These are phyloP conservation scores for Wallacemonas sp. DNA, from an alignment of 208 protist species.

Conservation along the genomic window DNA sequence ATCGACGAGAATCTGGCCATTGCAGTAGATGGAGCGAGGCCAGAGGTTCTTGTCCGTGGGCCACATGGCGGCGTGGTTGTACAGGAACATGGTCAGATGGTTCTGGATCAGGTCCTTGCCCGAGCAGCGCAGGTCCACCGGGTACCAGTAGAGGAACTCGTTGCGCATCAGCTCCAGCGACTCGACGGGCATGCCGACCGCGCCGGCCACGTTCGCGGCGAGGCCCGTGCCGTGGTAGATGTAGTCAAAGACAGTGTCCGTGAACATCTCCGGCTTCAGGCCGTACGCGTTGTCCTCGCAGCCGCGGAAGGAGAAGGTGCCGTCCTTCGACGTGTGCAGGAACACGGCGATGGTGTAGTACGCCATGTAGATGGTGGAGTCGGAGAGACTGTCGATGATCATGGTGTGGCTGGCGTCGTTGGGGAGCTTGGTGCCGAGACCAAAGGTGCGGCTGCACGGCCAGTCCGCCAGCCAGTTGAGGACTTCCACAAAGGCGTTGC, in stretches of 20 bases:
- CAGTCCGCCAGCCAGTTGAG: conserved; percentile 99
- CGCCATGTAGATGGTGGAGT: conserved; percentile 99
- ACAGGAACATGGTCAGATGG: conserved; percentile 99
- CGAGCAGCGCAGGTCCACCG: conserved; percentile 98
- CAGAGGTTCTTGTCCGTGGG: conserved; percentile 60
- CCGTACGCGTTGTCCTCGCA: conserved; percentile 66
- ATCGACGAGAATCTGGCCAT: conserved; percentile 99
- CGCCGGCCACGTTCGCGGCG: conserved; percentile 48
- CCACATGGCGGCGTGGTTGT: conserved; percentile 99
- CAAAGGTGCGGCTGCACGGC: conserved; percentile 99
- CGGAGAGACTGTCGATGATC: conserved; percentile 99
- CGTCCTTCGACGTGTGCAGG: conserved; percentile 90
- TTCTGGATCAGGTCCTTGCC: conserved; percentile 99
- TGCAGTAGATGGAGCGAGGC: conserved; percentile 97
- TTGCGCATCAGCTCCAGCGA: conserved; percentile 89
- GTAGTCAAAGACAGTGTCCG: conserved; percentile 94
- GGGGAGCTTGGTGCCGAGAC: conserved; percentile 98
- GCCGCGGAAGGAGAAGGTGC: conserved; percentile 48
- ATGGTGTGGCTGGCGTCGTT: conserved; percentile 92
- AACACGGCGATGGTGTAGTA: conserved; percentile 99
- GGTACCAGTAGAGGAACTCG: conserved; percentile 99
- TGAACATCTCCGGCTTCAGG: conserved; percentile 95
- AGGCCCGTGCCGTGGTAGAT: conserved; percentile 88
- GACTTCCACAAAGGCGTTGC: conserved; percentile 92
- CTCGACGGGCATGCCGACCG: conserved; percentile 56